Conservation (phyloP, 768 basidiomycete genomes). For the Coprinopsis sp. region DNA sequence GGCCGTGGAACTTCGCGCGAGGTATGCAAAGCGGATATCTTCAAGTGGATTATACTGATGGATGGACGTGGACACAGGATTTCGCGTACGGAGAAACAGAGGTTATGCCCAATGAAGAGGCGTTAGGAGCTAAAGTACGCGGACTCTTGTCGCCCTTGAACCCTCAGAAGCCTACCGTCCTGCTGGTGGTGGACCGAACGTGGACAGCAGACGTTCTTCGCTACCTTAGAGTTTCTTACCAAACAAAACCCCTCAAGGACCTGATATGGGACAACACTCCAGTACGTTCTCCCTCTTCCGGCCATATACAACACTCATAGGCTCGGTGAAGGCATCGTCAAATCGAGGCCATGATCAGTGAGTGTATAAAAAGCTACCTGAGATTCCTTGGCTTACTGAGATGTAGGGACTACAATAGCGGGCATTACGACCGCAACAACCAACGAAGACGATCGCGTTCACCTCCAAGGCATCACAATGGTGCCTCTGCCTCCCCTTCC, state of each 20-base stretch:
- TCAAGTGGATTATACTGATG: background rate
- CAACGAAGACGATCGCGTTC: background rate
- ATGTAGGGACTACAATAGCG: background rate
- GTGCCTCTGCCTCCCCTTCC: background rate
- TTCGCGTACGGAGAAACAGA: background rate
- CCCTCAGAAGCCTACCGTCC: background rate
- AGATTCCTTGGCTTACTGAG: background rate
- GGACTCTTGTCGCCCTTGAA: background rate
- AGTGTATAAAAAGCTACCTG: background rate
- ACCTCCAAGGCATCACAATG: background rate
- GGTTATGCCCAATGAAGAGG: background rate
- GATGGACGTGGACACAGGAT: background rate
- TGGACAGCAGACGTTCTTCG: background rate
- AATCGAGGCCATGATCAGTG: background rate
- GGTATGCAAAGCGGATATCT: background rate
- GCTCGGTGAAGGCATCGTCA: background rate
- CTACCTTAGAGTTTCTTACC: background rate
- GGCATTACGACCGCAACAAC: too few relatives aligned
- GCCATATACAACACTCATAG: too few relatives aligned
- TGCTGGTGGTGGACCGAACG: background rate
- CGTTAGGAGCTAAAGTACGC: background rate
- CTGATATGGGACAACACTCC: too few relatives aligned
- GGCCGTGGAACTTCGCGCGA: background rate
- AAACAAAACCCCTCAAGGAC: background rate
- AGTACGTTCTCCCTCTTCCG: too few relatives aligned